Percentiles rank a stretch among this genome's conserved stretches.
Conservation (phyloP, 2,329 filamentous ascomycete species). For the Penicillium oxalicum region DNA sequence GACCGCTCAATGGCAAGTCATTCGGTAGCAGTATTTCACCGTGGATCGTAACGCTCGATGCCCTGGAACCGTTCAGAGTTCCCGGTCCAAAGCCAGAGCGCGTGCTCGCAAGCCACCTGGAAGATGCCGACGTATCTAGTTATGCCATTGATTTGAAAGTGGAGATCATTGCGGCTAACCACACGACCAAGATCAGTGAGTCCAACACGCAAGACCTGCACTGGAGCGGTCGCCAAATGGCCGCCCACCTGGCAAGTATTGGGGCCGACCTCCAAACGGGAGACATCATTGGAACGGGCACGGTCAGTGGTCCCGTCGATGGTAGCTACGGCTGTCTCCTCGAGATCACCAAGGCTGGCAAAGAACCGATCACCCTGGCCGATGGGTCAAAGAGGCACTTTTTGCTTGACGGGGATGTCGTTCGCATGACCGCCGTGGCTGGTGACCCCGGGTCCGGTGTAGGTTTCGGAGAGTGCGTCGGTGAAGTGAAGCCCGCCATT, state of each 20-base stretch:
- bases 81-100: slow-evolving; percentile 14
- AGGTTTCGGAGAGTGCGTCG: slow-evolving; percentile 28
- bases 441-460: slow-evolving; percentile 19
- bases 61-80: slow-evolving; percentile 38
- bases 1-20: slow-evolving; percentile 57
- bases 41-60: slow-evolving; percentile 57
- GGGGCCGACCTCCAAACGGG: slow-evolving; percentile 26
- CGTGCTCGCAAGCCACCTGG: slow-evolving; percentile 13
- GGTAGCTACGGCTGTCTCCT: slow-evolving; percentile 24
- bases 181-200: slow-evolving; percentile 9
- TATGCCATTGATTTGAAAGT: slow-evolving; percentile 22
- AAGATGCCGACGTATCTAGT: slow-evolving; percentile 12
- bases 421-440: slow-evolving; percentile 23
- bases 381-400: slow-evolving; percentile 17
- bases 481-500: slow-evolving; percentile 13
- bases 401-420: slow-evolving; percentile 25
- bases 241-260: slow-evolving; percentile 25
- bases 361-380: slow-evolving; percentile 12
- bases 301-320: slow-evolving; percentile 21
- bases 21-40: slow-evolving; percentile 57
- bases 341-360: slow-evolving; percentile 25
- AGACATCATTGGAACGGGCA: slow-evolving; percentile 30
- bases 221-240: slow-evolving; percentile 28
- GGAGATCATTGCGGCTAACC: slow-evolving; percentile 10
- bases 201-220: slow-evolving; percentile 19